phyloP scores from a whole-genome alignment of 2,329 filamentous ascomycete species.

The Colletotrichum sp. region DNA sequence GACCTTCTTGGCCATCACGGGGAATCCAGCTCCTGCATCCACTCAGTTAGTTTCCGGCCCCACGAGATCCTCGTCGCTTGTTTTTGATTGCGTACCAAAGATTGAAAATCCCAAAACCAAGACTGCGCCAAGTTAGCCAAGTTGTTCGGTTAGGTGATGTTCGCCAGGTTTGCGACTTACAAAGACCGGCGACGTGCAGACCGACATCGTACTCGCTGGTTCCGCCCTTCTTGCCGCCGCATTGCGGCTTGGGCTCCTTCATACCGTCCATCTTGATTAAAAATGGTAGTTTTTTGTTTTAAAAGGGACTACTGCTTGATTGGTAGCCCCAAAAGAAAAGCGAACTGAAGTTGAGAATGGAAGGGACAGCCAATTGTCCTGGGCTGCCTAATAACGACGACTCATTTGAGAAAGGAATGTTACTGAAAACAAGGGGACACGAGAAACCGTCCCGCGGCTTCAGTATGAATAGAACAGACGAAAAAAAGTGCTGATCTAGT shows the following conservation, averaged over 20 bases:
- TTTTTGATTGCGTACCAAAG: conserved; percentile 33
- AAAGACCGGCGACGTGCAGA: conserved; percentile 46
- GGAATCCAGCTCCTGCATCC: conserved; percentile 51
- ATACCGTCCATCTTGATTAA: conserved; percentile 30
- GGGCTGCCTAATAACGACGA: conserved; percentile 26
- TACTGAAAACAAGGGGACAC: conserved; percentile 27
- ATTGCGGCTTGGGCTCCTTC: conserved; percentile 40
- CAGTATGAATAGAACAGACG: conserved; percentile 22
- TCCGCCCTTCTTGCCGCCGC: conserved; percentile 38
- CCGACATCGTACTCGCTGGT: conserved; percentile 42
- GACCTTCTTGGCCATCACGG: conserved; percentile 60
- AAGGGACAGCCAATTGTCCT: conserved; percentile 21
- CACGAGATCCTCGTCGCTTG: not conserved
- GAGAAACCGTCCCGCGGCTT: conserved; percentile 44
- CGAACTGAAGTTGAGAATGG: conserved; percentile 23
- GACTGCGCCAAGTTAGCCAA: conserved; percentile 32
- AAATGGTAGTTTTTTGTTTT: not conserved
- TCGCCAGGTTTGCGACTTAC: conserved; percentile 33
- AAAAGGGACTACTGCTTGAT: conserved; percentile 15
- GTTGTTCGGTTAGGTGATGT: not conserved
- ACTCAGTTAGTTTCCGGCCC: conserved; percentile 12
- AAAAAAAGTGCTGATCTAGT: conserved; percentile 10
- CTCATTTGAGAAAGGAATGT: conserved; percentile 19
- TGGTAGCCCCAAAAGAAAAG: conserved; percentile 16
- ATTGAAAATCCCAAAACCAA: conserved; percentile 44